Conservation (phyloP, 306 rosid species). For the Pterocarpus santalinus region DNA sequence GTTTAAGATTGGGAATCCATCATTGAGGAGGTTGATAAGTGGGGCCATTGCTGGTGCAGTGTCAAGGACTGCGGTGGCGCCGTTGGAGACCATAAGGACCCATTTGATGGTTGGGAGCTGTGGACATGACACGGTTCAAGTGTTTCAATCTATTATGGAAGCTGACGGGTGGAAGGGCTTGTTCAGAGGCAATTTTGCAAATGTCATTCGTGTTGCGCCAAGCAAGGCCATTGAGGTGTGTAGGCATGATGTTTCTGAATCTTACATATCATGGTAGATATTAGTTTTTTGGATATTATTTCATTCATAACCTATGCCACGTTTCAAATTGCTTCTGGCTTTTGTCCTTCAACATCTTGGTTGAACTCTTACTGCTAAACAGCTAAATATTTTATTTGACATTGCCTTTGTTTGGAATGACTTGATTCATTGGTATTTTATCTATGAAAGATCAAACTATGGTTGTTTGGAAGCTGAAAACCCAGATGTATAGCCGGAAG, state of each 20-base stretch:
- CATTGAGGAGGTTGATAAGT: constrained; percentile 66
- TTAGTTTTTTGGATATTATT: background rate
- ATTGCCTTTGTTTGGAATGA: background rate
- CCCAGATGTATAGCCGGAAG: background rate
- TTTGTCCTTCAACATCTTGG: background rate
- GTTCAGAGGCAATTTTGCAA: constrained; percentile 67
- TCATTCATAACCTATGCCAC: background rate
- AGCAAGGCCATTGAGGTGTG: constrained; percentile 77
- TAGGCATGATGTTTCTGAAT: constrained; percentile 19
- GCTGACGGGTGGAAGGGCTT: constrained; percentile 75
- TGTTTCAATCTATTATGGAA: constrained; percentile 63
- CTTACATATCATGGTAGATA: background rate
- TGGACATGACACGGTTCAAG: constrained; percentile 55
- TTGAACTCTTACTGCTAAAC: background rate
- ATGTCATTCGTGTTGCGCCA: constrained; percentile 70
- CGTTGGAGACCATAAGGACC: constrained; percentile 70
- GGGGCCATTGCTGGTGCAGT: constrained; percentile 81
- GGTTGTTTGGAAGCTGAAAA: background rate
- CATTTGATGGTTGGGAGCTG: constrained; percentile 74
- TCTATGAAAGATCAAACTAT: background rate
- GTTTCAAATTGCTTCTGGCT: background rate
- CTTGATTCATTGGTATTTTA: background rate
- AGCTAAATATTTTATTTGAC: background rate
- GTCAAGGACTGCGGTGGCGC: constrained; percentile 68
- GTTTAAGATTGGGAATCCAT: constrained; percentile 60